Evolutionary conservation across 2,329 filamentous ascomycete genomes (phyloP).

Genomic region (Trichoderma simmonsii): DNA sequence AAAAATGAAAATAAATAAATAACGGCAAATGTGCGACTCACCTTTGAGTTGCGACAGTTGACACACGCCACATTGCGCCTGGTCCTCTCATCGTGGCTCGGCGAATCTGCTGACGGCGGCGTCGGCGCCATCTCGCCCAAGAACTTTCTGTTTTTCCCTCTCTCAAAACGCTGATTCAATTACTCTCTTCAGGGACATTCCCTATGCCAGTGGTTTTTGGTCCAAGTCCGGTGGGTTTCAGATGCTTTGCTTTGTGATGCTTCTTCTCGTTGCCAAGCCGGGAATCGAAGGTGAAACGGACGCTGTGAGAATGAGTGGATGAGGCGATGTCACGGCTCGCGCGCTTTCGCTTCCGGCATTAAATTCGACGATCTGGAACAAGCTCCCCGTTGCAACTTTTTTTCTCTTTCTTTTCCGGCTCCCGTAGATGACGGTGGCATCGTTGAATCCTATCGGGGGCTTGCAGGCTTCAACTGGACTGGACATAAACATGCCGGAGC

Average conservation of each 20-base stretch:
- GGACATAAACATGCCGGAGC: neutral
- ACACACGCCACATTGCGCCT: constrained; percentile 39
- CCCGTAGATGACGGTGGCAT: neutral
- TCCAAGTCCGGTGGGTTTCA: neutral
- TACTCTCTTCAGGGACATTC: neutral
- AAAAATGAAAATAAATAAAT: no score
- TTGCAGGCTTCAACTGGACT: neutral
- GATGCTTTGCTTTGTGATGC: neutral
- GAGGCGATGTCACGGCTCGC: neutral
- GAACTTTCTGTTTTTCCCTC: neutral
- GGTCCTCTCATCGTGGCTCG: constrained; percentile 30
- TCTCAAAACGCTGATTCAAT: neutral
- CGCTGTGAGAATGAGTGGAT: neutral
- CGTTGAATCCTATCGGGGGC: neutral
- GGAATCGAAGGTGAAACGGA: neutral
- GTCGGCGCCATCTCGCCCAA: constrained; percentile 29
- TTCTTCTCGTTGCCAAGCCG: neutral
- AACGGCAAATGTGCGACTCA: constrained; percentile 22
- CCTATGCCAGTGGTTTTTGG: neutral
- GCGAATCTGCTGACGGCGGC: constrained; percentile 29
- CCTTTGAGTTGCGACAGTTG: constrained; percentile 41
- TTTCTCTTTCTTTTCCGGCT: neutral
- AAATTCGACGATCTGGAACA: neutral
- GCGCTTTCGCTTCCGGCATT: neutral
- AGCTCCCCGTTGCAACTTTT: neutral